Evolutionary conservation across 2,329 filamentous ascomycete genomes (phyloP).

Genomic region (Talaromyces amestolkiae): DNA sequence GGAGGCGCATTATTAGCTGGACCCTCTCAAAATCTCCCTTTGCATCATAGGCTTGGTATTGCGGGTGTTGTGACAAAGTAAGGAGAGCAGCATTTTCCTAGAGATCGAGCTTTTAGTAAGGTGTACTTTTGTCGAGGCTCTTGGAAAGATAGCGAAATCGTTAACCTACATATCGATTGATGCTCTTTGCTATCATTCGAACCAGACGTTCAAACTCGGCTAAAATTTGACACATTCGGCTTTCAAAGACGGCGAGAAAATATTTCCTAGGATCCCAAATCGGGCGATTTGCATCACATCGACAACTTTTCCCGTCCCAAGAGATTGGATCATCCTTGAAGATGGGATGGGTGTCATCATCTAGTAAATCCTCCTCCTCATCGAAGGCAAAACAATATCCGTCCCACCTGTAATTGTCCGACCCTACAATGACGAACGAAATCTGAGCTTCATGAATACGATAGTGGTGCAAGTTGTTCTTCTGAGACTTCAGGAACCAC

Average conservation of each 20-base stretch:
- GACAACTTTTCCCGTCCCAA: not conserved
- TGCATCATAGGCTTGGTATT: not conserved
- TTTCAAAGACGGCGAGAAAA: not conserved
- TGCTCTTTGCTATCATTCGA: not conserved
- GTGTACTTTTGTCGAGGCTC: too few relatives aligned
- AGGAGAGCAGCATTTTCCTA: not conserved
- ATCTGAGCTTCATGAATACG: not conserved
- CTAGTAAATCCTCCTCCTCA: not conserved
- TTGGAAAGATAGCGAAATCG: not conserved
- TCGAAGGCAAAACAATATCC: not conserved
- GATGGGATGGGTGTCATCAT: not conserved
- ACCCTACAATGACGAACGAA: not conserved
- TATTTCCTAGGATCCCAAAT: conserved; percentile 1
- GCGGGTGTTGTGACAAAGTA: not conserved
- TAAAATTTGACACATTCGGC: not conserved
- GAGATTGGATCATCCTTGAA: not conserved
- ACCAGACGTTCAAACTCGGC: not conserved
- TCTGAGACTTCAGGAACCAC: not conserved
- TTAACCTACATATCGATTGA: not conserved
- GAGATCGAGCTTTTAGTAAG: not conserved
- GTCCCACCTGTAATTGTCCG: not conserved
- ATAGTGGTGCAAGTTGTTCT: not conserved
- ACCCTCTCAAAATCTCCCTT: not conserved
- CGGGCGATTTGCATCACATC: not conserved
- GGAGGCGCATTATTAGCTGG: not conserved